phyloP scores from a whole-genome alignment of 2,329 filamentous ascomycete genomes.

The Huntiella moniliformis region DNA sequence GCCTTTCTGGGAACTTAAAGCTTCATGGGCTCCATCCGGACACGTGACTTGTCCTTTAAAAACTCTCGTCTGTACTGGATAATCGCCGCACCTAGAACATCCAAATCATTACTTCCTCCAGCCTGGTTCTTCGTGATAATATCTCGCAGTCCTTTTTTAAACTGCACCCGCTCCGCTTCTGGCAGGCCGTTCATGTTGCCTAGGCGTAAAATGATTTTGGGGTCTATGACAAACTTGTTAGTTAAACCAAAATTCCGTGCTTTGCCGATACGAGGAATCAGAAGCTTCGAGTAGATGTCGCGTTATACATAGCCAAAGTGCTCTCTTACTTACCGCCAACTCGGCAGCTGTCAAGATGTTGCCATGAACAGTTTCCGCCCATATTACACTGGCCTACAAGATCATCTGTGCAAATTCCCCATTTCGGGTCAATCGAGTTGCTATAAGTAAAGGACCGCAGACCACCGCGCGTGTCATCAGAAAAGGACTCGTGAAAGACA shows the following conservation, averaged over 20 bases:
- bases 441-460: constrained; percentile 86
- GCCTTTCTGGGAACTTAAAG: constrained; percentile 1
- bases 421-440: constrained; percentile 64
- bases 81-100: constrained; percentile 46
- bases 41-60: constrained; percentile 42
- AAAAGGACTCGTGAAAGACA: constrained; percentile 70
- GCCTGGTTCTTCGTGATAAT: constrained; percentile 40
- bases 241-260: not conserved
- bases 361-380: constrained; percentile 46
- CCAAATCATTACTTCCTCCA: constrained; percentile 39
- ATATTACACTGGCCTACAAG: constrained; percentile 51
- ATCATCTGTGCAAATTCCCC: constrained; percentile 60
- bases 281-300: too few relatives aligned
- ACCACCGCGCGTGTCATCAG: constrained; percentile 50
- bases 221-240: constrained; percentile 30
- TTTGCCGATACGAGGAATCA: too few relatives aligned
- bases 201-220: constrained; percentile 53
- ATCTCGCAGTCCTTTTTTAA: constrained; percentile 41
- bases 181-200: constrained; percentile 46
- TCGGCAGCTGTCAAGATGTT: constrained; percentile 63
- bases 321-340: constrained; percentile 49
- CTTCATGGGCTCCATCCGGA: constrained; percentile 18
- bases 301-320: not conserved
- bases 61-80: constrained; percentile 48
- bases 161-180: constrained; percentile 40